phyloP scores from a whole-genome alignment of 768 basidiomycete species.

The Pleurotus citrinopileatus region DNA sequence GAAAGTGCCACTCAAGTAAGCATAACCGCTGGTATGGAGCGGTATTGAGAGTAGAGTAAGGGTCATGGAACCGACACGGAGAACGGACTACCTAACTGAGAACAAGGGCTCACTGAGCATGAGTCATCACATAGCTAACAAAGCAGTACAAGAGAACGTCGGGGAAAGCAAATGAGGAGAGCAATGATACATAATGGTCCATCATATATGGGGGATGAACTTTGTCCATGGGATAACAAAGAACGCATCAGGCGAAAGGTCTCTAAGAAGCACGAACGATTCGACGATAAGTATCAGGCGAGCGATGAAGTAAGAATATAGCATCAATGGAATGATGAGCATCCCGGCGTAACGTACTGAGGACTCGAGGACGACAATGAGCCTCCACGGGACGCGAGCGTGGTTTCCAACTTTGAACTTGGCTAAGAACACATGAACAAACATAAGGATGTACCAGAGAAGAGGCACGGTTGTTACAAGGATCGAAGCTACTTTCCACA shows the following conservation, averaged over 20 bases:
- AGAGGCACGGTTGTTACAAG: constrained; percentile 12
- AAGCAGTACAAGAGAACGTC: too few relatives aligned
- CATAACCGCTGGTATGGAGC: too few relatives aligned
- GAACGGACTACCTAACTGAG: too few relatives aligned
- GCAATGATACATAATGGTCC: too few relatives aligned
- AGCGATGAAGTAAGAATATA: constrained; percentile 10
- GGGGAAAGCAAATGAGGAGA: too few relatives aligned
- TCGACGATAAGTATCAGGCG: constrained; percentile 13
- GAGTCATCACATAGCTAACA: too few relatives aligned
- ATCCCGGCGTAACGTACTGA: too few relatives aligned
- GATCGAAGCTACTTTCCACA: constrained; percentile 22
- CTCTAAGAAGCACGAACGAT: constrained; percentile 9
- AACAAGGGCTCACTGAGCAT: too few relatives aligned
- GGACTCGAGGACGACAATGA: neutral
- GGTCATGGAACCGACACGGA: too few relatives aligned
- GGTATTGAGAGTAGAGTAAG: too few relatives aligned
- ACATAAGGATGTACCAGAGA: neutral
- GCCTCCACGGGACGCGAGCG: neutral
- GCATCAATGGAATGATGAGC: neutral
- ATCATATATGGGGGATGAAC: constrained; percentile 16
- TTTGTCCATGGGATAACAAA: constrained; percentile 15
- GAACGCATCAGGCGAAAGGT: constrained; percentile 12
- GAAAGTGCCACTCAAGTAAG: too few relatives aligned
- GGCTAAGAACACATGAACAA: neutral
- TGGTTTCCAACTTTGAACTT: neutral